Evolutionary conservation across 2,329 filamentous ascomycete genomes (phyloP).

Genomic region (Phyllosticta citrichinensis): DNA sequence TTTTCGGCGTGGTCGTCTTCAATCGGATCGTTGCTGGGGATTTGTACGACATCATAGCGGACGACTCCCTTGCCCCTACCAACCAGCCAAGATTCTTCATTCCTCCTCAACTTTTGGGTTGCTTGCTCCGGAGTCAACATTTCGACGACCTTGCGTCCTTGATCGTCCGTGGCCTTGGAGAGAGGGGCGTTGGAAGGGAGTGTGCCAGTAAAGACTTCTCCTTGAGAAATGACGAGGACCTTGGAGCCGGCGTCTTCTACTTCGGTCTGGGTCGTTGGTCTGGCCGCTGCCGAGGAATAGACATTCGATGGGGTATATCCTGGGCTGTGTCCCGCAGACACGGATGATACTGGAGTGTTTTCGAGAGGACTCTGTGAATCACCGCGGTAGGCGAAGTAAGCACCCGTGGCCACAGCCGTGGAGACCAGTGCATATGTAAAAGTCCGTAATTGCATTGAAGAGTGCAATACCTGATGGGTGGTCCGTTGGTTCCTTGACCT

Average conservation of each 20-base stretch:
- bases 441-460: constrained; percentile 67
- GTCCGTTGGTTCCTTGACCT: constrained; percentile 13
- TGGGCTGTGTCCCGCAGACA: constrained; percentile 18
- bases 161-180: constrained; percentile 77
- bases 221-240: constrained; percentile 79
- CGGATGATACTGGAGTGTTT: constrained; percentile 12
- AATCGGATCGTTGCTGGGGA: constrained; percentile 94
- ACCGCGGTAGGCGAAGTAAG: constrained; percentile 62
- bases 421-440: constrained; percentile 58
- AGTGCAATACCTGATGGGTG: constrained; percentile 42
- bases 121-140: constrained; percentile 96
- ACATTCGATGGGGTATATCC: constrained; percentile 21
- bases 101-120: constrained; percentile 75
- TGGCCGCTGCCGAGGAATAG: constrained; percentile 13
- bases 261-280: constrained; percentile 20
- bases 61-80: constrained; percentile 84
- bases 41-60: constrained; percentile 87
- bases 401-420: constrained; percentile 60
- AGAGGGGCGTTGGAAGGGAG: constrained; percentile 79
- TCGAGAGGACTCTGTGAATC: constrained; percentile 4
- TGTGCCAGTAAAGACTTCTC: constrained; percentile 80
- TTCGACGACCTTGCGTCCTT: constrained; percentile 77
- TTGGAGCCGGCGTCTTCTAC: constrained; percentile 46
- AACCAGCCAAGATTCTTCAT: constrained; percentile 86
- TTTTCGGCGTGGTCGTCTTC: constrained; percentile 98